Evolutionary conservation across 306 rosid species (phyloP), one percentile per base, ranked within the genome.

Genomic region (Fagus crenata): DNA sequence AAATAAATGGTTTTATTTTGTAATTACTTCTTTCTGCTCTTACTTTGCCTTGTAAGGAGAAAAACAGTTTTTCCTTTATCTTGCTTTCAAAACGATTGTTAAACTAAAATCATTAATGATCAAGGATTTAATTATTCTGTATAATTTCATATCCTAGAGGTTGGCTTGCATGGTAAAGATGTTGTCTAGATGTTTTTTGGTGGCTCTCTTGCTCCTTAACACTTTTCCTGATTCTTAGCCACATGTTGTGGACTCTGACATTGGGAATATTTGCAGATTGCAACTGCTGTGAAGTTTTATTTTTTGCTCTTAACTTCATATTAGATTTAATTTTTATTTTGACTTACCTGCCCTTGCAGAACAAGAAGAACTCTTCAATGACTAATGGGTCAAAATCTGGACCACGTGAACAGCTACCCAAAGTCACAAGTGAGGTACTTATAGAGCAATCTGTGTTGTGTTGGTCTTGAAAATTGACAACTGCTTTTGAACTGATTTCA

Each of bases 341-440:
- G 77, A 83, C 71, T 73, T 74, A 18, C 79, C 43, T 73, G 32
- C 63, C 49, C 81, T 56, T 81, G 78, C 89, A 89, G 95, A 85
- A 69, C 80, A 92, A 86, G 79, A 86, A 80, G 82, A 82, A 84
- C 64, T 80, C 76, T 42, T 85, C 84, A 49, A 74, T 85, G 43
- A 83, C 82, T 72, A 84, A 82, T 9, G 87, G 84, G 8, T 81
- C 85, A 67, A 92, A 80, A 82, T 74, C 91, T 49, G 81, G 76
- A 36, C 74, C 74, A 55, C 76, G 35, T 67, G 40, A 42, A 70
- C 89, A 14, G 72, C 86, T 42, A 56, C 88, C 88, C 35, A 90
- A 69, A 87, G 81, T 88, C 51, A 76, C 72, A 59, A 79, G 65
- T 61, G 86, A 85, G 98, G 98, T 95, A 87, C 78, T 55, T n/a